A percentile compares a stretch with the other conserved stretches of the same genome.
phyloP scores from a whole-genome alignment of 306 rosid genomes.

The Senna siamea region DNA sequence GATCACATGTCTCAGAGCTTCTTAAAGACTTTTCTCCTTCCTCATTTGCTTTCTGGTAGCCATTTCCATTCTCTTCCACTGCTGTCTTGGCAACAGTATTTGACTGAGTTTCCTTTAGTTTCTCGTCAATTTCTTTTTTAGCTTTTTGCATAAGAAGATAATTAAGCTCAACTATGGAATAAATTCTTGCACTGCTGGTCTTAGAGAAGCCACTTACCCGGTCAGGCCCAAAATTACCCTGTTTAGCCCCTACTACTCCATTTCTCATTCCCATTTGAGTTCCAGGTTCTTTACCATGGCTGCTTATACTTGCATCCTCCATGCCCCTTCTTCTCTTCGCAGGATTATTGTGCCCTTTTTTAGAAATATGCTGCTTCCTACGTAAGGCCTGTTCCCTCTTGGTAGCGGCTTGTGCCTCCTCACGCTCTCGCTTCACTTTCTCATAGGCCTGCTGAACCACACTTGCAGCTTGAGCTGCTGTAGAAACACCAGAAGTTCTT shows the following conservation, averaged over 20 bases:
- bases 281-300: slow-evolving; percentile 43
- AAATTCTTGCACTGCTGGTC: slow-evolving; percentile 38
- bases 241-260: slow-evolving; percentile 49
- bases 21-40: slow-evolving; percentile 26
- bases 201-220: slow-evolving; percentile 39
- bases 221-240: slow-evolving; percentile 31
- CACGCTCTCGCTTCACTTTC: slow-evolving; percentile 91
- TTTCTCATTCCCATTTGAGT: slow-evolving; percentile 51
- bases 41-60: slow-evolving; percentile 25
- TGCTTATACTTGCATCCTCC: slow-evolving; percentile 52
- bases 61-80: slow-evolving; percentile 35
- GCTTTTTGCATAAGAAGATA: slow-evolving; percentile 54
- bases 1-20: slow-evolving; percentile 38
- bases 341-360: slow-evolving; percentile 54
- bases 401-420: slow-evolving; percentile 82
- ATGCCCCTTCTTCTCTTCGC: slow-evolving; percentile 69
- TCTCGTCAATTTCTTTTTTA: slow-evolving; percentile 51
- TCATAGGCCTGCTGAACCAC: slow-evolving; percentile 91
- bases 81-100: slow-evolving; percentile 40
- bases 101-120: slow-evolving; percentile 47
- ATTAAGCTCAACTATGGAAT: slow-evolving; percentile 53
- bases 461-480: slow-evolving; percentile 83
- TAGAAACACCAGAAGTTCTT: slow-evolving; percentile 62
- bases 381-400: slow-evolving; percentile 59
- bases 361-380: slow-evolving; percentile 68